A percentile compares a stretch with the other conserved stretches of the same genome.
Evolutionary conservation across 352 stramenopile species (phyloP).

Genomic region (Blastocystis sp.): DNA sequence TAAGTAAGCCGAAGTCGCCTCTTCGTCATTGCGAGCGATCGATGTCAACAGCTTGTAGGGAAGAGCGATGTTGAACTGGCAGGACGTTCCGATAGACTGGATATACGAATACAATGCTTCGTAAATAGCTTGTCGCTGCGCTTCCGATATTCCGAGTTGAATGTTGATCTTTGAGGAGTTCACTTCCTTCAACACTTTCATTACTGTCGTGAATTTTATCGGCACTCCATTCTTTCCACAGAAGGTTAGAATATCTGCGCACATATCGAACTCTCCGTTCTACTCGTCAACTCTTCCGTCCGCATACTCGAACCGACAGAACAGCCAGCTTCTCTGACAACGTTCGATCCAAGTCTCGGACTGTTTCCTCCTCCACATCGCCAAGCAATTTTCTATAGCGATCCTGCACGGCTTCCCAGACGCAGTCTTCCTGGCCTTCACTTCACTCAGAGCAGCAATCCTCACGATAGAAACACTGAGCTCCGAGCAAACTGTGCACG

Average conservation of each 20-base stretch:
- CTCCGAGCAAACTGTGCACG: not conserved
- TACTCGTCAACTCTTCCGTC: not conserved
- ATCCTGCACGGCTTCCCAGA: constrained; percentile 13
- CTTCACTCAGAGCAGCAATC: not conserved
- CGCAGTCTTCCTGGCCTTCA: not conserved
- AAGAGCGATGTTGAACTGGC: constrained; percentile 14
- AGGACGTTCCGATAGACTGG: not conserved
- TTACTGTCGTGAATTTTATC: not conserved
- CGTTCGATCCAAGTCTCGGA: constrained; percentile 3
- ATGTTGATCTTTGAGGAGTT: not conserved
- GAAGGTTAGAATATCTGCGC: constrained; percentile 4
- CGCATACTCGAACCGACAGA: not conserved
- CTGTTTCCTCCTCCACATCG: not conserved
- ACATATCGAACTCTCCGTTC: constrained; percentile 1
- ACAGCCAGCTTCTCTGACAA: constrained; percentile 2
- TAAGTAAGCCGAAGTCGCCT: not conserved
- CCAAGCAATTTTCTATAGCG: not conserved
- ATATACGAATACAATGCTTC: not conserved
- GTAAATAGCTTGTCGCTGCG: not conserved
- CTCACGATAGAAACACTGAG: constrained; percentile 35
- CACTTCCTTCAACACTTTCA: constrained; percentile 38
- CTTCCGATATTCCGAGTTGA: not conserved
- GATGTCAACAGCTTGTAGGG: constrained; percentile 9
- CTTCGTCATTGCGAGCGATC: not conserved
- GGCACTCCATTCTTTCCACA: not conserved